Evolutionary conservation across 176 grass and related monocot species (phyloP).

Genomic region (Panicum miliaceum): DNA sequence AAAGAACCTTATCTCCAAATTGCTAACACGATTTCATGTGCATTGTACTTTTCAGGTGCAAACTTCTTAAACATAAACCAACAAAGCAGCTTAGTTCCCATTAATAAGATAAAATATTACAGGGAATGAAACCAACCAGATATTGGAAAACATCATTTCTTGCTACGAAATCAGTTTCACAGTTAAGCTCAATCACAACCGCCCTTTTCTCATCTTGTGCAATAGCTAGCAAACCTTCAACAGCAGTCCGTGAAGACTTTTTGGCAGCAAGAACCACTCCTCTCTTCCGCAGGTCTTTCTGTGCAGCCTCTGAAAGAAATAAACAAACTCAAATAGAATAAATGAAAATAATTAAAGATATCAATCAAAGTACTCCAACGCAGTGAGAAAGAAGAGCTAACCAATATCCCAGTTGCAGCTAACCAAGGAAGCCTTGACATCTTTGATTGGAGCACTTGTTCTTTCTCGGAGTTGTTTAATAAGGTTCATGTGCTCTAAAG

Average conservation of each 20-base stretch:
- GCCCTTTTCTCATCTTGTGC: conserved; percentile 75
- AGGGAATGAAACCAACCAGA: conserved; percentile 58
- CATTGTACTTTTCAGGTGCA: background rate
- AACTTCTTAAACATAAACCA: background rate
- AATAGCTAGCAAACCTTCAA: conserved; percentile 87
- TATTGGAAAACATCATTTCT: conserved; percentile 93
- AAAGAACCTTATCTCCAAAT: conserved; percentile 2
- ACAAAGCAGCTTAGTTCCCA: background rate
- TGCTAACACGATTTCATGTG: background rate
- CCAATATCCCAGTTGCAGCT: conserved; percentile 89
- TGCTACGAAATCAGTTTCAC: conserved; percentile 95
- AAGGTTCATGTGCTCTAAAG: conserved; percentile 73
- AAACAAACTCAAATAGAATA: background rate
- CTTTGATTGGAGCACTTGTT: conserved; percentile 88
- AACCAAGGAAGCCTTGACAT: conserved; percentile 85
- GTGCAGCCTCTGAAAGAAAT: no score
- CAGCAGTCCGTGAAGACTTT: conserved; percentile 78
- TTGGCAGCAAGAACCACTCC: conserved; percentile 77
- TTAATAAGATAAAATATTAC: background rate
- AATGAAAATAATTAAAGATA: background rate
- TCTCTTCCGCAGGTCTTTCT: conserved; percentile 59
- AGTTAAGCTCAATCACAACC: conserved; percentile 87
- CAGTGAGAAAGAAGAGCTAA: conserved; percentile 25
- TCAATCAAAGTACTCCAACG: background rate
- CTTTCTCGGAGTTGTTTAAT: conserved; percentile 82